phyloP scores from a whole-genome alignment of 129 eudicot species.

The Artemisia argyi region DNA sequence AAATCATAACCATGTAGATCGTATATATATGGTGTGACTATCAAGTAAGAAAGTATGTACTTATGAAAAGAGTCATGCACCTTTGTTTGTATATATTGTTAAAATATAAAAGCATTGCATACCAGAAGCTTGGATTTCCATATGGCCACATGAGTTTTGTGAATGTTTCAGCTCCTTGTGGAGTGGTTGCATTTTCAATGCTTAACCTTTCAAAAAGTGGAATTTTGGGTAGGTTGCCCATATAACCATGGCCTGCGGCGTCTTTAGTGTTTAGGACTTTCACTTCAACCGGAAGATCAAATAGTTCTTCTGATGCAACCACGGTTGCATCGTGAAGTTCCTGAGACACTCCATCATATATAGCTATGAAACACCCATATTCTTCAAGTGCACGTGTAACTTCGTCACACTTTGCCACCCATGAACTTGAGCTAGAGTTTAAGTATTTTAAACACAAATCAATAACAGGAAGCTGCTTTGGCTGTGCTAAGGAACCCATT shows the following conservation, averaged over 20 bases:
- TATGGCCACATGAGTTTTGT: conserved; percentile 50
- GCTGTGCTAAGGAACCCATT: conserved; percentile 11
- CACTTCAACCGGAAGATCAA: conserved; percentile 40
- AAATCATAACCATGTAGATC: no score
- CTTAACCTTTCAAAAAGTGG: conserved; percentile 49
- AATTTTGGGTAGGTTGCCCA: conserved; percentile 21
- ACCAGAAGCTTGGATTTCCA: conserved; percentile 37
- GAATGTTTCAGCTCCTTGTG: conserved; percentile 32
- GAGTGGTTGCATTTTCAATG: conserved; percentile 34
- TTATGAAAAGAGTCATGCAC: no score
- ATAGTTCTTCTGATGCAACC: conserved; percentile 30
- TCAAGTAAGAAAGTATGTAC: no score
- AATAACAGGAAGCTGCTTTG: conserved; percentile 44
- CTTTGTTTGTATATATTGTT: no score
- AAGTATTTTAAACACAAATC: conserved; percentile 30
- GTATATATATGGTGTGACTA: no score
- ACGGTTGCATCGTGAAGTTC: conserved; percentile 36
- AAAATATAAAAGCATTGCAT: neutral
- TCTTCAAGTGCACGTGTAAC: conserved; percentile 45
- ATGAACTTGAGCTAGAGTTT: conserved; percentile 25
- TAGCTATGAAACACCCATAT: conserved; percentile 44
- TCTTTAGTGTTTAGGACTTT: conserved; percentile 27
- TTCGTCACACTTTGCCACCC: conserved; percentile 29
- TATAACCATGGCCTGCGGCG: conserved; percentile 38
- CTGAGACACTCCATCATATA: conserved; percentile 23